Percentiles rank a stretch among this genome's conserved stretches.
These are phyloP conservation scores for Macaranga tanarius DNA, from an alignment of 441 rosid species.

Conservation along the genomic window DNA sequence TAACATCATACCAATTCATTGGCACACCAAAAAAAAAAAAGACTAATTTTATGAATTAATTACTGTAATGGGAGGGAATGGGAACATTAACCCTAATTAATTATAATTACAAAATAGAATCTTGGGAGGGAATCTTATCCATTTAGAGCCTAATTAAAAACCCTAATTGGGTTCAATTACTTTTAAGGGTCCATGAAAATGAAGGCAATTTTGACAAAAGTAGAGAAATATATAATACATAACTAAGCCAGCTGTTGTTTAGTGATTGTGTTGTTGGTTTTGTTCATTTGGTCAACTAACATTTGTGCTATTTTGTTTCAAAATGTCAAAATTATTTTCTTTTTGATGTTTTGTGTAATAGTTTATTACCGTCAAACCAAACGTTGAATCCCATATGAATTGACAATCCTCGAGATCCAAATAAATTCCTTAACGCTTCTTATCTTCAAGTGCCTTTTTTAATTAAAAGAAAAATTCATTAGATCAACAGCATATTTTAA, in stretches of 20 bases:
- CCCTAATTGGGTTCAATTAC: not conserved
- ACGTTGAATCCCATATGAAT: slow-evolving; percentile 12
- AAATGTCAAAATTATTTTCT: slow-evolving; percentile 5
- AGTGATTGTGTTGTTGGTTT: not conserved
- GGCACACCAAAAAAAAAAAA: no score
- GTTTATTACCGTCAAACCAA: slow-evolving; percentile 18
- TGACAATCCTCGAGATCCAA: not conserved
- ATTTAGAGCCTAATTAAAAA: slow-evolving; percentile 1
- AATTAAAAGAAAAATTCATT: no score
- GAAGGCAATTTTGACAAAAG: not conserved
- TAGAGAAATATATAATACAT: not conserved
- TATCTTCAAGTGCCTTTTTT: no score
- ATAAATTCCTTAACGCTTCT: no score
- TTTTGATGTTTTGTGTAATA: not conserved
- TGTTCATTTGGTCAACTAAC: slow-evolving; percentile 10
- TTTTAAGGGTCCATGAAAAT: slow-evolving; percentile 8
- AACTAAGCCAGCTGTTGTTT: slow-evolving; percentile 7
- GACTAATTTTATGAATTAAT: no score
- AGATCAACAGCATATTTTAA: no score
- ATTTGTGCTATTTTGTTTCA: not conserved
- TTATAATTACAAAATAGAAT: not conserved
- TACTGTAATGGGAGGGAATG: not conserved
- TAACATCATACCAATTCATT: no score
- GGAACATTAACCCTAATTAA: not conserved
- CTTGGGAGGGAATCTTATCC: not conserved